Conservation (phyloP, 345 rosid species). For the Abelmoschus esculentus region DNA sequence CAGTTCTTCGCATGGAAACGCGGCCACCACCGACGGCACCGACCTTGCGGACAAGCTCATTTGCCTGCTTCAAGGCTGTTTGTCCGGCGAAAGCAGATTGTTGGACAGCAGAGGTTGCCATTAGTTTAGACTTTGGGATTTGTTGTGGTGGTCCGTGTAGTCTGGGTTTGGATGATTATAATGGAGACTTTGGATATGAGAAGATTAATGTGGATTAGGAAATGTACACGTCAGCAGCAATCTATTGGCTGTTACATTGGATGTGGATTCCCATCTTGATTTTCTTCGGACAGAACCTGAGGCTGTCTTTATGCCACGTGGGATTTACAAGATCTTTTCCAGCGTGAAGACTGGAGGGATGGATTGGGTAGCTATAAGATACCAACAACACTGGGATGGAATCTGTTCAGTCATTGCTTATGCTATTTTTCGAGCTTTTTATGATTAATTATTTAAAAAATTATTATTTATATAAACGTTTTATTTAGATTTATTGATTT, state of each 20-base stretch:
- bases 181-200: not conserved
- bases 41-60: conserved; percentile 63
- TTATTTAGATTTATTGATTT: no score
- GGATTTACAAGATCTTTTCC: not conserved
- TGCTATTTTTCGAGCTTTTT: no score
- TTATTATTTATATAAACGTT: no score
- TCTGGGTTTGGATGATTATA: conserved; percentile 13
- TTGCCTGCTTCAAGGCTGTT: conserved; percentile 58
- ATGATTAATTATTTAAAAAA: no score
- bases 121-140: conserved; percentile 7
- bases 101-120: conserved; percentile 87
- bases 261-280: conserved; percentile 38
- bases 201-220: conserved; percentile 34
- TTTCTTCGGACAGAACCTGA: conserved; percentile 14
- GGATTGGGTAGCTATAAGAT: no score
- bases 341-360: no score
- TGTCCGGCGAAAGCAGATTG: conserved; percentile 79
- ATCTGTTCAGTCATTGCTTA: not conserved
- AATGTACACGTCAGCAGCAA: conserved; percentile 37
- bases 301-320: conserved; percentile 14
- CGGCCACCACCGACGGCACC: conserved; percentile 61
- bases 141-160: not conserved
- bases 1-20: conserved; percentile 69
- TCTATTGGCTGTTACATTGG: conserved; percentile 36
- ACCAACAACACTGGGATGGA: not conserved